Conservation (phyloP, 257 asterid genomes). For the Anisodus tanguticus region DNA sequence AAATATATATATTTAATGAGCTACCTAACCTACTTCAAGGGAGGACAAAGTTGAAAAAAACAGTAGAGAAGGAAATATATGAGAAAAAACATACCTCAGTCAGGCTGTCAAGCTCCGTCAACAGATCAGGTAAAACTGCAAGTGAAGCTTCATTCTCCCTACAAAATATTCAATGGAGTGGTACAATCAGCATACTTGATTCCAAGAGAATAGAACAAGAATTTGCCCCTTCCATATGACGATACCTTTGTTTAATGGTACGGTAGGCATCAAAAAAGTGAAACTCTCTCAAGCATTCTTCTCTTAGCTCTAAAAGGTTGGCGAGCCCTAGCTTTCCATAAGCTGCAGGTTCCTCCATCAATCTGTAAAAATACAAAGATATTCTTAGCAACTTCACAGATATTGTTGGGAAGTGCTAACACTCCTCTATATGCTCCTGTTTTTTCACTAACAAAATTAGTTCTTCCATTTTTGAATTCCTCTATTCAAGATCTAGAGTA, state of each 20-base stretch:
- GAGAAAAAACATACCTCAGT: constrained; percentile 57
- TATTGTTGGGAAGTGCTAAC: neutral
- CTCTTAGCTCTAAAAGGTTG: constrained; percentile 94
- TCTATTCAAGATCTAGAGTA: constrained; percentile 11
- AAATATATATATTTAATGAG: neutral
- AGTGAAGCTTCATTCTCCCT: constrained; percentile 99
- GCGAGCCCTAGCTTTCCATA: constrained; percentile 98
- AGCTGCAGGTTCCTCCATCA: constrained; percentile 99
- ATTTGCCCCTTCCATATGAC: constrained; percentile 26
- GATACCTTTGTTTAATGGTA: constrained; percentile 93
- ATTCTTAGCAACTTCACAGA: constrained; percentile 19
- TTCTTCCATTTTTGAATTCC: neutral
- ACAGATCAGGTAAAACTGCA: constrained; percentile 88
- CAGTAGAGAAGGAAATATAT: neutral
- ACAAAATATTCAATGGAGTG: constrained; percentile 25
- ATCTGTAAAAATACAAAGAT: constrained; percentile 46
- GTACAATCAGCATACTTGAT: constrained; percentile 17
- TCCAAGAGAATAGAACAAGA: constrained; percentile 26
- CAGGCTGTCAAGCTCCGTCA: constrained; percentile 88
- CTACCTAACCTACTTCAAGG: constrained; percentile 26
- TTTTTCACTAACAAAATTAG: constrained; percentile 2
- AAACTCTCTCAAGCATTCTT: constrained; percentile 97
- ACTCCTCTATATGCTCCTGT: neutral
- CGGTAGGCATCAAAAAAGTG: constrained; percentile 89
- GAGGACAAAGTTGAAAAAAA: neutral